Conservation (phyloP, 257 asterid species). For the Solanum pinnatisectum region DNA sequence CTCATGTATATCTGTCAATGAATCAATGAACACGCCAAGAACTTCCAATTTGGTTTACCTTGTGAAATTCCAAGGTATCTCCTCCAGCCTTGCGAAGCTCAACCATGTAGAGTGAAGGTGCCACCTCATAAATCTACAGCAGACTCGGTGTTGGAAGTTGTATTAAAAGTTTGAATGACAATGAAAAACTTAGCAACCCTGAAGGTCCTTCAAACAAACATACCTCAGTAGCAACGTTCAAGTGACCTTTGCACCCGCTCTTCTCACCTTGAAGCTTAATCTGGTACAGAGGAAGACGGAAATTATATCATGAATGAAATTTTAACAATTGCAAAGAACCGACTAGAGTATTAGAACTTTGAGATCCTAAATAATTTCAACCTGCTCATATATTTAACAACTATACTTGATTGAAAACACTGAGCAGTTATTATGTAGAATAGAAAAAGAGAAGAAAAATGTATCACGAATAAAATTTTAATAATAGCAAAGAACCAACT, state of each 20-base stretch:
- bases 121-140: constrained; percentile 76
- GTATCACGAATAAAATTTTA: background rate
- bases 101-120: constrained; percentile 85
- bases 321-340: background rate
- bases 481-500: background rate
- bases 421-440: background rate
- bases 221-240: constrained; percentile 88
- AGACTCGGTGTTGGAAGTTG: background rate
- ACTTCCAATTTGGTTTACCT: constrained; percentile 26
- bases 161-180: background rate
- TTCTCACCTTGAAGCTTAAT: constrained; percentile 92
- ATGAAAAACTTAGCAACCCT: background rate
- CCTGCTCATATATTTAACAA: background rate
- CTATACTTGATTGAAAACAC: background rate
- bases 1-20: background rate
- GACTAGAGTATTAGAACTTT: background rate
- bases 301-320: background rate
- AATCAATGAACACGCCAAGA: background rate
- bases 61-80: constrained; percentile 90
- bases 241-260: constrained; percentile 89
- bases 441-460: background rate
- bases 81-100: constrained; percentile 95
- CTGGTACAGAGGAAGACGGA: constrained; percentile 23
- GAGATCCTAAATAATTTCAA: background rate
- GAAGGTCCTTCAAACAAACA: constrained; percentile 3